Evolutionary conservation across 495 filamentous ascomycete genomes (phyloP), one percentile per base, ranked within the genome.

Genomic region (Hypoxylon trugodes): DNA sequence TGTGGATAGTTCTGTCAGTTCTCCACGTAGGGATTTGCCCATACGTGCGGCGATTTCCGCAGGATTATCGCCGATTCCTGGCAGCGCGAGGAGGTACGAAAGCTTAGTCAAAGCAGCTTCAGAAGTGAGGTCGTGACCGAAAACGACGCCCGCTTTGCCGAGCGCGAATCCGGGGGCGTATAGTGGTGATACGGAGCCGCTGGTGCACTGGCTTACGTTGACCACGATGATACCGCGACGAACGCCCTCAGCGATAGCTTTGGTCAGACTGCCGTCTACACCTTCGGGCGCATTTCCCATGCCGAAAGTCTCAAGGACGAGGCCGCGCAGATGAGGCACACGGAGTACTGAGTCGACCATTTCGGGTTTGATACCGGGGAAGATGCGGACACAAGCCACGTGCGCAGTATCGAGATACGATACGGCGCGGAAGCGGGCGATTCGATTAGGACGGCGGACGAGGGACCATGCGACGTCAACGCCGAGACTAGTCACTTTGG

Each of bases 71-170:
- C 79, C 77, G n/a, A 88, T 71, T 3, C 79, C 83, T 7, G 87
- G 88, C 1, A 81, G 71, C 1, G 92, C 90, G 6, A 98, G 83
- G 1, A 97, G 82, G 69, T 94, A 97, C 1, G 91, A 91, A 8
- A 98, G 81, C 77, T 98, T 98, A 1, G 95, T 96, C 59, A 98
- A 81, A 0, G 95, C 95, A 10, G 90, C 94, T 76, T 98, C 95
- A 10, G 91, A 90, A 0, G 95, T 98, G 79, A 98, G 82, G 71
- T 98, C 95, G 54, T 93, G 83, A 4, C 95, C 95, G 63, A 96
- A 93, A 0, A 98, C 90, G 6, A 98, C 90, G 2, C 95, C 95
- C 3, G 91, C 92, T 16, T 86, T 83, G n/a, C 91, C 92, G 9
- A 98, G 80, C 32, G 85, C 86, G 68, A 91, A 95, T n/a, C 90